Percentiles rank a stretch among this genome's conserved stretches.
Evolutionary conservation across 768 basidiomycete genomes (phyloP).

Genomic region (Rhizopogon rudus): DNA sequence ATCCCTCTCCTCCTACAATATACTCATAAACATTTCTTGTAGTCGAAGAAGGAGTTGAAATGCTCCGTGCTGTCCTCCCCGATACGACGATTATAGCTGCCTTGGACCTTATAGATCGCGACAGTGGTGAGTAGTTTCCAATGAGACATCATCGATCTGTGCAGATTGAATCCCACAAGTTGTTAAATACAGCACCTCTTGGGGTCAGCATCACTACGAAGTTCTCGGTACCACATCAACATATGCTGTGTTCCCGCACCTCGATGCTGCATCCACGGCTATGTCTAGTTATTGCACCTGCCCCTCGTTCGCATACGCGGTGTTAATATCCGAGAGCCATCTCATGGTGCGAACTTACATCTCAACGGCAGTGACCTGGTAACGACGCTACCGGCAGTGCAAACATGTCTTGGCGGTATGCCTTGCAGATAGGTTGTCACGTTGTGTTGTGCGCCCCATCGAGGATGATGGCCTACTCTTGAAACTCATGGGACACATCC

Average conservation of each 20-base stretch:
- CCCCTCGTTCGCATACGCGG: slow-evolving; percentile 64
- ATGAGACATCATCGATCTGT: background rate
- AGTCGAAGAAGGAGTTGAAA: slow-evolving; percentile 53
- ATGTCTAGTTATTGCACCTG: slow-evolving; percentile 65
- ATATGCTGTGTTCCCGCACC: slow-evolving; percentile 50
- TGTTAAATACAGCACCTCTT: slow-evolving; percentile 51
- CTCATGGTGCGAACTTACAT: slow-evolving; percentile 46
- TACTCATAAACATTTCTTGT: background rate
- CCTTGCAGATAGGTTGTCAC: slow-evolving; percentile 50
- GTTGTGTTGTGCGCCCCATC: slow-evolving; percentile 45
- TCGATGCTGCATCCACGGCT: slow-evolving; percentile 34
- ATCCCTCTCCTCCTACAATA: background rate
- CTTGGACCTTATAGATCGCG: slow-evolving; percentile 71
- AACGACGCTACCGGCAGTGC: slow-evolving; percentile 43
- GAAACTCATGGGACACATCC: slow-evolving; percentile 12
- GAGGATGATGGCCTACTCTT: slow-evolving; percentile 43
- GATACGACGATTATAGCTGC: slow-evolving; percentile 64
- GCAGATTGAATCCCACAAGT: slow-evolving; percentile 35
- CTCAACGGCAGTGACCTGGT: background rate
- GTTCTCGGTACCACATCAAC: slow-evolving; percentile 63
- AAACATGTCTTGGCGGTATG: slow-evolving; percentile 72
- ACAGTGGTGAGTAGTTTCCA: slow-evolving; percentile 43
- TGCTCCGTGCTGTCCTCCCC: slow-evolving; percentile 54
- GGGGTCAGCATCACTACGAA: slow-evolving; percentile 58
- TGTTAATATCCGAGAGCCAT: slow-evolving; percentile 55